Evolutionary conservation across 306 rosid genomes (phyloP), one percentile per base, ranked within the genome.

Genomic region (Medicago ruthenica): DNA sequence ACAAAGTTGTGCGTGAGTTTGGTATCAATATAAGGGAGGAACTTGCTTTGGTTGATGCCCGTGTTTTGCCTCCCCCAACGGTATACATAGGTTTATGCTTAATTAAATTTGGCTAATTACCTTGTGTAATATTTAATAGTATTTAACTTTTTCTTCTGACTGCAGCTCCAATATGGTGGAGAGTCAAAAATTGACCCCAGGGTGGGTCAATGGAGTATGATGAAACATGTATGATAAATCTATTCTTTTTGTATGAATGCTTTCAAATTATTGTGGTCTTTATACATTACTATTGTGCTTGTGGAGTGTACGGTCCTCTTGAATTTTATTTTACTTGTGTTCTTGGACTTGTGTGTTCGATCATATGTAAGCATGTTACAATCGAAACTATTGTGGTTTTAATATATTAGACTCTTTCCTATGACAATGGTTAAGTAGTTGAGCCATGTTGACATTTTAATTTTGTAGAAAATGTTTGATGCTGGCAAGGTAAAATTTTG

Each of bases 151-250:
- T 9, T 41, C 48, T 48, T 5, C 9, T 57, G 22, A 31, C 17
- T 80, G 79, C 76, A 91, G 99, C 93, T 95, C 5, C 81, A 70
- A 15, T 95, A 92, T 1, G 89, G 98, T 0, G 66, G 2, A 41
- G 90, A 86, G 27, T 6, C 79, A 21, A 70, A 1, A 6, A 93
- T 85, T 59, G 79, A 82, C 21, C 99, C 99, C 0, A 11, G 2
- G 8, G 84, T 88, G 91, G 99, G 97, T 6, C 89, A 87, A 5
- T 95, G 99, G 97, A 95, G 90, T 18, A 95, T 92, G 97, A 95
- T 89, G 0, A 60, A 86, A 6, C 90, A 92, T 96, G 99, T 92
- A 41, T 69, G 18, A 31, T n/a, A 5, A 61, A 61, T 7, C 67
- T 5, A 9, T 44, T 4, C 1, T 21, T 44, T 18, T 24, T 16